Conservation (phyloP, 164 flowering plant species). For the Aristolochia californica region DNA sequence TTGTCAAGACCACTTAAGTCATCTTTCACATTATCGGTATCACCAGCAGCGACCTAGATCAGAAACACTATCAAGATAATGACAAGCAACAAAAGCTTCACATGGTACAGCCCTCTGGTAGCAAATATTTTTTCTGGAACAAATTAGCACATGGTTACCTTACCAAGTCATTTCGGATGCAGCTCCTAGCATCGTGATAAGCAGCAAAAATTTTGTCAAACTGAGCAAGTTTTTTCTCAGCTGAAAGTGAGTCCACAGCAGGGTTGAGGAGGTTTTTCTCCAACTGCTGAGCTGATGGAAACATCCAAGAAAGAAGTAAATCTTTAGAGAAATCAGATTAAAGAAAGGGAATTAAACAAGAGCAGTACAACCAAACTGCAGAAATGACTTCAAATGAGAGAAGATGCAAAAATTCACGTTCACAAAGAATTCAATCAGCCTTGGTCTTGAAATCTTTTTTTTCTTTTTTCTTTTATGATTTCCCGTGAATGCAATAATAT, state of each 20-base stretch:
- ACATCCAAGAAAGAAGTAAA: constrained; percentile 7
- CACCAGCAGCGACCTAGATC: constrained; percentile 73
- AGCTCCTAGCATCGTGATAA: constrained; percentile 88
- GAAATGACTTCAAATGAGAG: background rate
- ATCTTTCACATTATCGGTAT: constrained; percentile 81
- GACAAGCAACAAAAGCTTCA: no score
- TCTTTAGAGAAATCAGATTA: no score
- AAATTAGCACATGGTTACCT: constrained; percentile 1
- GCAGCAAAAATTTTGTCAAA: constrained; percentile 89
- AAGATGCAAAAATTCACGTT: background rate
- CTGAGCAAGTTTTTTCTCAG: constrained; percentile 67
- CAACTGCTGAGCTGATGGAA: constrained; percentile 83
- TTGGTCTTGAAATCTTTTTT: no score
- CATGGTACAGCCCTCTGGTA: no score
- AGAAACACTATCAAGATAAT: constrained; percentile 8
- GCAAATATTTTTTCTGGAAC: no score
- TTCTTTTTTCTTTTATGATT: no score
- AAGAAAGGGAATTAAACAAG: no score
- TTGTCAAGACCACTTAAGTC: constrained; percentile 92
- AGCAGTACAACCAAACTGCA: background rate
- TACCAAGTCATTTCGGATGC: constrained; percentile 90
- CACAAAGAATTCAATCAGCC: no score
- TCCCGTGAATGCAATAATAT: no score
- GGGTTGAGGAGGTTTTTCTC: constrained; percentile 70
- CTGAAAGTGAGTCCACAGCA: constrained; percentile 55